Evolutionary conservation across 1,284 basidiomycete genomes (phyloP).

Genomic region (Neotropicomus parvogracilis): DNA sequence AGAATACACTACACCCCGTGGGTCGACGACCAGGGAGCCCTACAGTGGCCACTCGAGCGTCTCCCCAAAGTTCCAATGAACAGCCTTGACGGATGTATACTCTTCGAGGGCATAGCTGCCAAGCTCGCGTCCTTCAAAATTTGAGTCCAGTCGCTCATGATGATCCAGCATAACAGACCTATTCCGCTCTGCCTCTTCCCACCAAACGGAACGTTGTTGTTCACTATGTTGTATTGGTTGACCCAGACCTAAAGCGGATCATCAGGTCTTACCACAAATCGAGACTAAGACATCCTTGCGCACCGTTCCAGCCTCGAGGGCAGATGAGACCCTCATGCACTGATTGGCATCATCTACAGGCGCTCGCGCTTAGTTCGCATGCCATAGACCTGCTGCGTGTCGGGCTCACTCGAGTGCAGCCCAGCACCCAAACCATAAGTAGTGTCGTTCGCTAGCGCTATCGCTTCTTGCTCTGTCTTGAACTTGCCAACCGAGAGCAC

Average conservation of each 20-base stretch:
- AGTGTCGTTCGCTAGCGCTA: slow-evolving; percentile 79
- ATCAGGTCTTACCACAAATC: slow-evolving; percentile 8
- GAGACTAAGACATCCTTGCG: slow-evolving; percentile 27
- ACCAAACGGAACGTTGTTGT: slow-evolving; percentile 88
- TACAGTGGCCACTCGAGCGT: slow-evolving; percentile 75
- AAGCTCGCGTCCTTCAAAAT: slow-evolving; percentile 69
- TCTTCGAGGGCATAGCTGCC: slow-evolving; percentile 84
- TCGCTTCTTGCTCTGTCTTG: slow-evolving; percentile 74
- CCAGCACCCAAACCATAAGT: slow-evolving; percentile 87
- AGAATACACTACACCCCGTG: too few species aligned
- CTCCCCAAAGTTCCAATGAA: slow-evolving; percentile 87
- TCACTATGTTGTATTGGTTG: slow-evolving; percentile 81
- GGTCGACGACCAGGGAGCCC: slow-evolving; percentile 20
- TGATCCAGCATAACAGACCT: slow-evolving; percentile 36
- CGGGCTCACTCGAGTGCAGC: slow-evolving; percentile 73
- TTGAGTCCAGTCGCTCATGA: slow-evolving; percentile 21
- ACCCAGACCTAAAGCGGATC: slow-evolving; percentile 66
- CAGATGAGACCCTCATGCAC: slow-evolving; percentile 79
- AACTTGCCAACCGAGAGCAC: slow-evolving; percentile 78
- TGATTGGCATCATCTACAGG: slow-evolving; percentile 75
- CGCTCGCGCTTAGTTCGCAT: neutral
- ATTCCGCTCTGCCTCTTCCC: slow-evolving; percentile 85
- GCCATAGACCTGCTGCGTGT: neutral
- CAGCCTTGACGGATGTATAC: slow-evolving; percentile 82
- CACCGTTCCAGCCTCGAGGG: slow-evolving; percentile 82